Evolutionary conservation across 495 filamentous ascomycete genomes (phyloP).

Genomic region (Clavariopsis aquatica): DNA sequence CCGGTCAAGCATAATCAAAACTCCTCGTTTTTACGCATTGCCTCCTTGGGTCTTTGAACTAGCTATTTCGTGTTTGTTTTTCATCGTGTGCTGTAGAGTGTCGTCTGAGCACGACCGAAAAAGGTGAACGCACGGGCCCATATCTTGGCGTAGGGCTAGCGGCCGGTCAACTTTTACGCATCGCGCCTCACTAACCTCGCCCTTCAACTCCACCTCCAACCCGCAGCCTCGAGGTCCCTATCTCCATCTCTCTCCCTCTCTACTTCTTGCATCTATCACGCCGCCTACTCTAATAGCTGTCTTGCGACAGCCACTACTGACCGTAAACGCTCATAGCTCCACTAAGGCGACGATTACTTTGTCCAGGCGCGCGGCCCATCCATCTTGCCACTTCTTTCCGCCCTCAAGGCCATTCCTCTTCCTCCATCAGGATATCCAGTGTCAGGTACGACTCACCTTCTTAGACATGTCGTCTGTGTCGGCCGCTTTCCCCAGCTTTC

Average conservation of each 20-base stretch:
- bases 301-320: background rate
- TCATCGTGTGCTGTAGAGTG: background rate
- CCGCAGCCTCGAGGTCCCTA: background rate
- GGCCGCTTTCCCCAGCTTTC: background rate
- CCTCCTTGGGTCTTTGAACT: background rate
- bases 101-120: background rate
- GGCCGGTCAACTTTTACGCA: background rate
- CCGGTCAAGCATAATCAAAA: background rate
- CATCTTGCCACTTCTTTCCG: background rate
- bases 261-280: background rate
- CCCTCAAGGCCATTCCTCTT: background rate
- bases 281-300: background rate
- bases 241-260: background rate
- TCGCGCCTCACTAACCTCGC: background rate
- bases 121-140: background rate
- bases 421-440: constrained; percentile 12
- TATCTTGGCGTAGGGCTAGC: background rate
- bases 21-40: background rate
- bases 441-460: constrained; percentile 8
- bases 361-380: background rate
- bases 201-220: background rate
- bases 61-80: background rate
- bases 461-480: background rate
- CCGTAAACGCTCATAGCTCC: background rate
- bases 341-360: background rate